These are phyloP conservation scores for Oryza brachyantha DNA, from an alignment of 176 grass and related monocot genomes.

Conservation along the genomic window DNA sequence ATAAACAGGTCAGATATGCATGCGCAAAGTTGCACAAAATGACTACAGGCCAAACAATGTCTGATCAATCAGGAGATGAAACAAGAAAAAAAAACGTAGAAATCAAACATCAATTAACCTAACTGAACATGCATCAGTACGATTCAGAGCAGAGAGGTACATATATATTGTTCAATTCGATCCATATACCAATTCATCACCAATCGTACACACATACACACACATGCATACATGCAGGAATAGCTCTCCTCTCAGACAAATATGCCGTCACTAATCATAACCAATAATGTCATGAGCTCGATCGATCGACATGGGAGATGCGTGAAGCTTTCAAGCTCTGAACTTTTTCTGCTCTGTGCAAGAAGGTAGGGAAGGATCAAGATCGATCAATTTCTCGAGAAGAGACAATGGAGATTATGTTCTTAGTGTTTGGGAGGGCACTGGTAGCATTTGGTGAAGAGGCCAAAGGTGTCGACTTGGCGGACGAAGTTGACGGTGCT, in stretches of 20 bases:
- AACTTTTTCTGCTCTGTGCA: not conserved
- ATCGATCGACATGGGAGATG: not conserved
- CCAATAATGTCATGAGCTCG: not conserved
- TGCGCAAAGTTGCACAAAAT: not conserved
- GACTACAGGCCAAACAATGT: not conserved
- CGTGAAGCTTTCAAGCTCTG: not conserved
- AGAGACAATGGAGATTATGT: not conserved
- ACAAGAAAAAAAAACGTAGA: not conserved
- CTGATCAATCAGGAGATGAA: not conserved
- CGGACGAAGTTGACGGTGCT: constrained; percentile 82
- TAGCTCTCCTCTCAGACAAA: not conserved
- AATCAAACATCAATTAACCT: not conserved
- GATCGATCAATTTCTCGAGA: not conserved
- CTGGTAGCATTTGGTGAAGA: constrained; percentile 99
- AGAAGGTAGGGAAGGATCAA: constrained; percentile 1
- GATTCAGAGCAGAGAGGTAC: no score
- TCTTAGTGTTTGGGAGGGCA: constrained; percentile 69
- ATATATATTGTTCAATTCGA: not conserved
- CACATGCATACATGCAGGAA: not conserved
- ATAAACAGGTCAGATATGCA: no score
- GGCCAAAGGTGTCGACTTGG: constrained; percentile 74
- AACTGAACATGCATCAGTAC: not conserved
- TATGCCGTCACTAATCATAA: not conserved
- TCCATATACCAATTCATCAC: constrained; percentile 18
- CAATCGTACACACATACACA: not conserved